Evolutionary conservation across 2,329 filamentous ascomycete species (phyloP).

Genomic region (Hypoxylon sp.): DNA sequence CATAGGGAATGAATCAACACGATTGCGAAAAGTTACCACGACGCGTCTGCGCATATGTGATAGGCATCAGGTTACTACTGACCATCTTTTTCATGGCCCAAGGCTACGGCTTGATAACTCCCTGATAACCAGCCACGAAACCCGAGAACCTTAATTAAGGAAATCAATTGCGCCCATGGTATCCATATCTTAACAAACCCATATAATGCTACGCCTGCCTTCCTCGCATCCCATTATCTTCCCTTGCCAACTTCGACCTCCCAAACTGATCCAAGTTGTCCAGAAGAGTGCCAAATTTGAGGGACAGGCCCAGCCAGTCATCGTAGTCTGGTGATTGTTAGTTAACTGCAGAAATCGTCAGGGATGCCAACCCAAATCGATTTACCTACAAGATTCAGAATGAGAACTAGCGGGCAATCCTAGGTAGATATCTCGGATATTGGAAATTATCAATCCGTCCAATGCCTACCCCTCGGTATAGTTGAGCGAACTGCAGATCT

Average conservation of each 20-base stretch:
- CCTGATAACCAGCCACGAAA: background rate
- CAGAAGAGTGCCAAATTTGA: background rate
- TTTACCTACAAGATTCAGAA: slow-evolving; percentile 2
- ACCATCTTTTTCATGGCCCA: background rate
- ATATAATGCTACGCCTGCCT: background rate
- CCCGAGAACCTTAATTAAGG: background rate
- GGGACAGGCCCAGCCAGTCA: too few species aligned
- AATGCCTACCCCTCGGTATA: too few species aligned
- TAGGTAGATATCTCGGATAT: background rate
- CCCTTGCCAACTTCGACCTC: background rate
- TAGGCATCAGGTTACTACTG: background rate
- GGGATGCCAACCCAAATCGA: background rate
- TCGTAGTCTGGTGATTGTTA: slow-evolving; percentile 4
- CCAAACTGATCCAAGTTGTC: background rate
- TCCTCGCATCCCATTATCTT: background rate
- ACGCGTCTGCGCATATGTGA: slow-evolving; percentile 7
- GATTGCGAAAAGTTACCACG: slow-evolving; percentile 40
- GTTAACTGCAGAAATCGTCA: background rate
- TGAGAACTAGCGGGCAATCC: background rate
- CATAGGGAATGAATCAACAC: slow-evolving; percentile 61
- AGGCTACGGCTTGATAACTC: background rate
- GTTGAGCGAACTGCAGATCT: too few species aligned
- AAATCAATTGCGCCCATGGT: background rate
- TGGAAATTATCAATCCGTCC: background rate
- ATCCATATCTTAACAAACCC: background rate